These are phyloP conservation scores for Kodamaea sp. DNA, from an alignment of 1,139 yeast species.

Conservation along the genomic window DNA sequence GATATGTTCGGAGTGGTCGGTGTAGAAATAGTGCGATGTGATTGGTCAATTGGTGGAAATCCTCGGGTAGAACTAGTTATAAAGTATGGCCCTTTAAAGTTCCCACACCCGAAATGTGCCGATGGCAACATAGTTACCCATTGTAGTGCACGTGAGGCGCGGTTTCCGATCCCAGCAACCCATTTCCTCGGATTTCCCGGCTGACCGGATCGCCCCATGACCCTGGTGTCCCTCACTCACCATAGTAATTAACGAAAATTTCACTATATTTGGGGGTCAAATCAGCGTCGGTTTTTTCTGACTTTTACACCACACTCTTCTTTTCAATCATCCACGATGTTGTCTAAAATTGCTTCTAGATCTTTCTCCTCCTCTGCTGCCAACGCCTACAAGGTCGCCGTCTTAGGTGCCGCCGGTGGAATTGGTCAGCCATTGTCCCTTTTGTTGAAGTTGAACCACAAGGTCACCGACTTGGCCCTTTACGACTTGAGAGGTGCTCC, in stretches of 20 bases:
- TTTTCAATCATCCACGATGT: slow-evolving; percentile 28
- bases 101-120: no score
- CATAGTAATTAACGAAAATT: slow-evolving; percentile 3
- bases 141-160: no score
- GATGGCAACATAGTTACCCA: no score
- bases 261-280: slow-evolving; percentile 9
- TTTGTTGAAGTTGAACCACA: slow-evolving; percentile 67
- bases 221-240: slow-evolving; percentile 2
- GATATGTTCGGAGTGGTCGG: no score
- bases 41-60: no score
- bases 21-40: no score
- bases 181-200: no score
- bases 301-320: slow-evolving; percentile 8
- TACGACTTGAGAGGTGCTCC: slow-evolving; percentile 90
- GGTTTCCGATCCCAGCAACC: no score
- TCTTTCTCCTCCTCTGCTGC: slow-evolving; percentile 67
- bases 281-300: slow-evolving; percentile 5
- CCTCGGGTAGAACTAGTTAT: no score
- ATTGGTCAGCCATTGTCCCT: slow-evolving; percentile 94
- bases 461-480: slow-evolving; percentile 65
- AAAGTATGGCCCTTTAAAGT: no score
- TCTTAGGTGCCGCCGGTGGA: slow-evolving; percentile 83
- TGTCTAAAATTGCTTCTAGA: slow-evolving; percentile 57
- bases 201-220: no score
- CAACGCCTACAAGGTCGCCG: slow-evolving; percentile 71